A percentile compares a stretch with the other conserved stretches of the same genome.
Evolutionary conservation across 2,329 filamentous ascomycete genomes (phyloP).

Genomic region (Sclerotinia subarctica): DNA sequence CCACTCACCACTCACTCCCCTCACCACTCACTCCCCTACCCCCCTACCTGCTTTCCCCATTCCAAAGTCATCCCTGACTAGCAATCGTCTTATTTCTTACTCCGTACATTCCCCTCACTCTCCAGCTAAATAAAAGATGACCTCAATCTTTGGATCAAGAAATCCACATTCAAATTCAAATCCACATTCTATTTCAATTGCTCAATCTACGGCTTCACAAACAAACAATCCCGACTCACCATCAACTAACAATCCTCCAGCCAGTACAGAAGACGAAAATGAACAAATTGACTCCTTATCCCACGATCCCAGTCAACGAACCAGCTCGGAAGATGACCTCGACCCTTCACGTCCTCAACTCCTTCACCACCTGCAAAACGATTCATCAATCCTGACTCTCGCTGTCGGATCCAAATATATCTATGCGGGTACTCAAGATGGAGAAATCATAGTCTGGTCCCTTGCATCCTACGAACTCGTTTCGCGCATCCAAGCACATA

Average conservation of each 20-base stretch:
- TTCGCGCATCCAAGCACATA: slow-evolving; percentile 79
- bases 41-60: too few species aligned
- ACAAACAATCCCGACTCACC: neutral
- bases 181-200: neutral
- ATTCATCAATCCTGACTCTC: slow-evolving; percentile 77
- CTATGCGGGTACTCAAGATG: slow-evolving; percentile 89
- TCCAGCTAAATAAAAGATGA: slow-evolving; percentile 11
- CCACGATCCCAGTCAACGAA: neutral
- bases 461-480: slow-evolving; percentile 82
- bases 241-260: slow-evolving; percentile 5
- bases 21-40: too few species aligned
- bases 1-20: too few species aligned
- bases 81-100: neutral
- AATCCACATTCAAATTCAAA: neutral
- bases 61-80: too few species aligned
- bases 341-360: slow-evolving; percentile 52
- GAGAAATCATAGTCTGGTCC: slow-evolving; percentile 89
- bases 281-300: neutral
- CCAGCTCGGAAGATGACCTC: slow-evolving; percentile 25
- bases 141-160: slow-evolving; percentile 19
- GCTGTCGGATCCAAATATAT: slow-evolving; percentile 77
- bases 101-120: neutral
- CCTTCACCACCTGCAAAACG: slow-evolving; percentile 71
- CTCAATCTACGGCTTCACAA: neutral
- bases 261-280: slow-evolving; percentile 4